Percentiles rank a stretch among this genome's conserved stretches.
phyloP scores from a whole-genome alignment of 2,329 filamentous ascomycete species.

The Sporothrix humicola region DNA sequence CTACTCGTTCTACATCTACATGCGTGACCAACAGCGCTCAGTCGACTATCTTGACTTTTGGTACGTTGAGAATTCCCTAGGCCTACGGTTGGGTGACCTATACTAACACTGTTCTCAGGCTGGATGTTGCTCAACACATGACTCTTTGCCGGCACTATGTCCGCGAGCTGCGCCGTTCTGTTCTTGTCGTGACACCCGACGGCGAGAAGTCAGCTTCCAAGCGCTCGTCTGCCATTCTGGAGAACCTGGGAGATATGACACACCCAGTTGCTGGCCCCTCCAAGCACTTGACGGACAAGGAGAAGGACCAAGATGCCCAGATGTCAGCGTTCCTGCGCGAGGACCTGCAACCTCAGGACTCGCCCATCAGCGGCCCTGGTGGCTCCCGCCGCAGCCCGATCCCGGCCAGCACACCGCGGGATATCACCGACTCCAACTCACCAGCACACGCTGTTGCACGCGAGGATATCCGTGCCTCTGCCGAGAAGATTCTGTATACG shows the following conservation, averaged over 20 bases:
- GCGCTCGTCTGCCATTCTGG: conserved; percentile 80
- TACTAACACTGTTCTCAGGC: conserved; percentile 62
- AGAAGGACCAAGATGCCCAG: conserved; percentile 82
- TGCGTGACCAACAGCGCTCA: conserved; percentile 96
- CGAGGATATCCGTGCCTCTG: conserved; percentile 87
- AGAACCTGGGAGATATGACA: conserved; percentile 71
- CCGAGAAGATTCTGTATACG: conserved; percentile 98
- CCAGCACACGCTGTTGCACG: conserved; percentile 83
- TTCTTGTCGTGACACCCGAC: conserved; percentile 91
- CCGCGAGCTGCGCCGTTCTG: conserved; percentile 88
- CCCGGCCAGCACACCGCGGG: conserved; percentile 65
- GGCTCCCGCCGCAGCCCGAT: conserved; percentile 52
- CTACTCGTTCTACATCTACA: conserved; percentile 99
- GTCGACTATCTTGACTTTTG: conserved; percentile 99
- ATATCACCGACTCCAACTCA: conserved; percentile 76
- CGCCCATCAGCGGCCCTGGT: conserved; percentile 55
- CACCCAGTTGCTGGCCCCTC: conserved; percentile 64
- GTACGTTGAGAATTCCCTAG: conserved; percentile 57
- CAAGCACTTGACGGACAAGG: conserved; percentile 70
- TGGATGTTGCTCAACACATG: conserved; percentile 99
- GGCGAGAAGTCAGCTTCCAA: conserved; percentile 79
- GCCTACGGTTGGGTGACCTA: no score
- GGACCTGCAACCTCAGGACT: conserved; percentile 61
- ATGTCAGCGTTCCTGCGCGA: conserved; percentile 88
- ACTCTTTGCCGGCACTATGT: conserved; percentile 97